phyloP scores from a whole-genome alignment of 805 yeast species.

The Candida mattraensis region DNA sequence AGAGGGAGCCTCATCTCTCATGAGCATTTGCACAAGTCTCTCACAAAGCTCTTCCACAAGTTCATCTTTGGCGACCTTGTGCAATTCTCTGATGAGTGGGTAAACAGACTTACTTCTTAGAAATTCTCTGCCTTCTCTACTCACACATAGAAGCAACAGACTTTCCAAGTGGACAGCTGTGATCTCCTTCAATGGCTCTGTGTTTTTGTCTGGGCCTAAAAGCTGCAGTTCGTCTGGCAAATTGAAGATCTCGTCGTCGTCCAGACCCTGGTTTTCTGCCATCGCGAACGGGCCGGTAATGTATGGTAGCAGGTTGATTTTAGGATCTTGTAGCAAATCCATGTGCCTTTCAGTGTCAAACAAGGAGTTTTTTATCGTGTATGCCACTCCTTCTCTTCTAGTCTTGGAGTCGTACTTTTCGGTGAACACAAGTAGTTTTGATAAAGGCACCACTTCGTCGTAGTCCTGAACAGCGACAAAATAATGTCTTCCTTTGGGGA shows the following conservation, averaged over 20 bases:
- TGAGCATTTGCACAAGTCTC: slow-evolving; percentile 81
- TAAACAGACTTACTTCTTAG: slow-evolving; percentile 83
- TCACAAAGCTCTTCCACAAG: slow-evolving; percentile 69
- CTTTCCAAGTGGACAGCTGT: slow-evolving; percentile 76
- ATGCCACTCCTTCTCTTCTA: slow-evolving; percentile 90
- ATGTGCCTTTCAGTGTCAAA: slow-evolving; percentile 76
- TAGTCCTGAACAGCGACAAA: slow-evolving; percentile 71
- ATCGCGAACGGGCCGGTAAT: slow-evolving; percentile 78
- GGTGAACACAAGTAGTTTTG: slow-evolving; percentile 81
- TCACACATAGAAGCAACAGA: slow-evolving; percentile 74
- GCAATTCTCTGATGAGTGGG: slow-evolving; percentile 82
- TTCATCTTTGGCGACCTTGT: slow-evolving; percentile 49
- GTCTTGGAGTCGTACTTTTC: slow-evolving; percentile 73
- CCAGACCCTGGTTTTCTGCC: slow-evolving; percentile 55
- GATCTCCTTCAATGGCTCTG: slow-evolving; percentile 71
- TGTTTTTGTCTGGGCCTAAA: slow-evolving; percentile 67
- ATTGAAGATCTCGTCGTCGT: slow-evolving; percentile 79
- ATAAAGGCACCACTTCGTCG: slow-evolving; percentile 74
- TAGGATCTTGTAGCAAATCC: slow-evolving; percentile 55
- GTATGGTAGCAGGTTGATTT: slow-evolving; percentile 76
- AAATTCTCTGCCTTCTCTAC: slow-evolving; percentile 68
- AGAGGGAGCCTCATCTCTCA: slow-evolving; percentile 80
- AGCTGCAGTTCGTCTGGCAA: slow-evolving; percentile 88
- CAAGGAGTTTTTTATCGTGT: slow-evolving; percentile 85
- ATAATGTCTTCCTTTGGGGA: slow-evolving; percentile 69